Conservation (phyloP, 345 rosid species). For the Linum trigynum region DNA sequence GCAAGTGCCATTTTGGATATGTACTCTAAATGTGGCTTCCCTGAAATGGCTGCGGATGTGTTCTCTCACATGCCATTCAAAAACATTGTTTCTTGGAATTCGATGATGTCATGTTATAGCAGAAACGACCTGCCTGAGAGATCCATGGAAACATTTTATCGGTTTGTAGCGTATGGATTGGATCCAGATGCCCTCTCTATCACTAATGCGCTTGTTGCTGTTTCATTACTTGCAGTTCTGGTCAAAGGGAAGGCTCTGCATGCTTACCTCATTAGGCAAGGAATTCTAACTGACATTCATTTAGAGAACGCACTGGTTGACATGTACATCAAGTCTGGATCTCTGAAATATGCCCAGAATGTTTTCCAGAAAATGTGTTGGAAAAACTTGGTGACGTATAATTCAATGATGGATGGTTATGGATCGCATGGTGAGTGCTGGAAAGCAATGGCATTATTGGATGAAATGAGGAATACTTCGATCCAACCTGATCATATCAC, state of each 20-base stretch:
- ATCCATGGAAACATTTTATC: slow-evolving; percentile 39
- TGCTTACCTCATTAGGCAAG: slow-evolving; percentile 45
- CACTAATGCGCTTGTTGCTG: slow-evolving; percentile 58
- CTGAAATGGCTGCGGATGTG: slow-evolving; percentile 42
- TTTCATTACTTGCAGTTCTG: slow-evolving; percentile 54
- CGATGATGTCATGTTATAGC: slow-evolving; percentile 61
- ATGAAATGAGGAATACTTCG: slow-evolving; percentile 49
- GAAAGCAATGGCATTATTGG: slow-evolving; percentile 39
- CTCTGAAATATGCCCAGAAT: slow-evolving; percentile 35
- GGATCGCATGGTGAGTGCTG: slow-evolving; percentile 61
- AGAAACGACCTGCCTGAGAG: slow-evolving; percentile 50
- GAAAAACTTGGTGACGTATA: slow-evolving; percentile 60
- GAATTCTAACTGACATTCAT: slow-evolving; percentile 39
- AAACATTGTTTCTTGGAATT: slow-evolving; percentile 69
- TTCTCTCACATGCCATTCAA: slow-evolving; percentile 42
- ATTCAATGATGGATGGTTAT: slow-evolving; percentile 65
- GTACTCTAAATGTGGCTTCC: slow-evolving; percentile 62
- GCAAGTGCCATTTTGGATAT: slow-evolving; percentile 63
- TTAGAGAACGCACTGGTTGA: slow-evolving; percentile 65
- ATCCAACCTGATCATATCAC: slow-evolving; percentile 54
- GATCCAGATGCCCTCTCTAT: slow-evolving; percentile 54
- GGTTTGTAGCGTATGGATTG: slow-evolving; percentile 31
- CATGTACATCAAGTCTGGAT: slow-evolving; percentile 77
- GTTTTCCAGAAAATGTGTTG: slow-evolving; percentile 41
- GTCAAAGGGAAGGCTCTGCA: slow-evolving; percentile 57